phyloP scores from a whole-genome alignment of 352 stramenopile genomes.

The Phytophthora crassamura region DNA sequence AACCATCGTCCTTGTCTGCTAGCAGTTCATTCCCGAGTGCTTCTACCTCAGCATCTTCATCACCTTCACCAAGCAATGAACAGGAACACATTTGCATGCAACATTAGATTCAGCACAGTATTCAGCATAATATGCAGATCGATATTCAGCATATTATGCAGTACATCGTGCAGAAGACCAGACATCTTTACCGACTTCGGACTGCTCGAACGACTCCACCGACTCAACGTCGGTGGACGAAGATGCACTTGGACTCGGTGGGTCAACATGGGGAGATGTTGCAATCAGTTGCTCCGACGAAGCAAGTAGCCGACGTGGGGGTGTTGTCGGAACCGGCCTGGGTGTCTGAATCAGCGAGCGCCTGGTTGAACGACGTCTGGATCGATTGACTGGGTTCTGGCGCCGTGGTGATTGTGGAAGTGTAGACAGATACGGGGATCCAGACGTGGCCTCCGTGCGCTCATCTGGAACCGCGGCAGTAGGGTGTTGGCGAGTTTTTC shows the following conservation, averaged over 20 bases:
- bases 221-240: not conserved
- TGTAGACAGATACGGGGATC: too few relatives aligned
- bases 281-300: not conserved
- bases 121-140: slow-evolving; percentile 11
- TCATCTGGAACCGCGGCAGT: too few relatives aligned
- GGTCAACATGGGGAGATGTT: not conserved
- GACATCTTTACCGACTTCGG: slow-evolving; percentile 1
- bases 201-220: not conserved
- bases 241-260: too few relatives aligned
- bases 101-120: slow-evolving; percentile 9
- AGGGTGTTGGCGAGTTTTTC: slow-evolving; percentile 1
- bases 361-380: not conserved
- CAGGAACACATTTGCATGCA: slow-evolving; percentile 7
- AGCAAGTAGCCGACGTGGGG: not conserved
- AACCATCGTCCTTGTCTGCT: not conserved
- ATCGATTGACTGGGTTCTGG: too few relatives aligned
- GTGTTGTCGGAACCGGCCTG: not conserved
- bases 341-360: not conserved
- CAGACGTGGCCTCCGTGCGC: too few relatives aligned
- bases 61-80: not conserved
- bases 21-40: slow-evolving; percentile 7
- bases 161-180: slow-evolving; percentile 9
- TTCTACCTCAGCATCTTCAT: not conserved
- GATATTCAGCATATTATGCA: slow-evolving; percentile 18
- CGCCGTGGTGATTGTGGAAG: too few relatives aligned